Conservation (phyloP, 2,329 filamentous ascomycete genomes). For the Coniochaeta ligniaria region DNA sequence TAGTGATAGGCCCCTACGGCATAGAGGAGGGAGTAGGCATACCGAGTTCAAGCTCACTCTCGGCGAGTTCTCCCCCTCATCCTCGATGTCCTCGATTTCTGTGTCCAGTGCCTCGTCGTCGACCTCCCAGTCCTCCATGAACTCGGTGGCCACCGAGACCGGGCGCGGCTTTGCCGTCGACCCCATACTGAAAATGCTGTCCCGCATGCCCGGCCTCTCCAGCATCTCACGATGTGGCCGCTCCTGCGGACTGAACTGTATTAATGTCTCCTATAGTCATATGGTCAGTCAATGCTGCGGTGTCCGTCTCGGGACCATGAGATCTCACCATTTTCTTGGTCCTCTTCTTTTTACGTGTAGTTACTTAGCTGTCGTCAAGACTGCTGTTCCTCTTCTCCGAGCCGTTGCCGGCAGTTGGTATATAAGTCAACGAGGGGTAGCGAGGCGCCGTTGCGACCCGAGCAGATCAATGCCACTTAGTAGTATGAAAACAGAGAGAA, state of each 20-base stretch:
- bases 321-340: constrained; percentile 23
- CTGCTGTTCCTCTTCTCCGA: constrained; percentile 5
- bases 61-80: constrained; percentile 55
- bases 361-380: constrained; percentile 1
- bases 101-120: constrained; percentile 57
- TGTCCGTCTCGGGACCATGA: not conserved
- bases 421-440: constrained; percentile 2
- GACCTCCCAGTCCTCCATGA: constrained; percentile 67
- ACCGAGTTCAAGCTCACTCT: constrained; percentile 66
- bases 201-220: constrained; percentile 40
- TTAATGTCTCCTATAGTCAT: constrained; percentile 15
- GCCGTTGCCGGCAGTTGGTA: constrained; percentile 30
- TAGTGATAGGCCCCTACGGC: constrained; percentile 7
- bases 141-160: constrained; percentile 66
- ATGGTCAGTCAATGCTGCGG: constrained; percentile 7
- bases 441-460: not conserved
- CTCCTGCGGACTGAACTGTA: constrained; percentile 24
- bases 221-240: constrained; percentile 42
- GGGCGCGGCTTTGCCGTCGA: constrained; percentile 45
- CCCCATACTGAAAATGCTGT: constrained; percentile 56
- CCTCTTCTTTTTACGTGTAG: not conserved
- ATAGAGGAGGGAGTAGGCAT: constrained; percentile 25
- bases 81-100: constrained; percentile 46
- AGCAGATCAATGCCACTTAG: constrained; percentile 4
- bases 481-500: not conserved